Conservation (phyloP, 495 filamentous ascomycete genomes). For the Xylaria longipes region DNA sequence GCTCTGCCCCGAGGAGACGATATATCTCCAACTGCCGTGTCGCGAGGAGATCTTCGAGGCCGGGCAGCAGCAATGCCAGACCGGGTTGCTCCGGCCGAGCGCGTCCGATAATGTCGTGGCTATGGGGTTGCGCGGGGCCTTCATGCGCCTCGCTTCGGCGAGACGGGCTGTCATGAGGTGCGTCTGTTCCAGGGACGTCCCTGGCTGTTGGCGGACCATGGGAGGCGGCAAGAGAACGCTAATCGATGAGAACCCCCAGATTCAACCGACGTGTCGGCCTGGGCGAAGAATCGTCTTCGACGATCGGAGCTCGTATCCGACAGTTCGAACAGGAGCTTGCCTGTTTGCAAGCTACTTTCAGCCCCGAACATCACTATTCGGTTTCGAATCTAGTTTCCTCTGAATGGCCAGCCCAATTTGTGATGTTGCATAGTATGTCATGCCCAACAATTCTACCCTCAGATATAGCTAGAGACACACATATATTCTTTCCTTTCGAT, state of each 20-base stretch:
- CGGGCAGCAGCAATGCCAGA: conserved; percentile 27
- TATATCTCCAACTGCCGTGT: conserved; percentile 39
- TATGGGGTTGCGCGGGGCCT: conserved; percentile 33
- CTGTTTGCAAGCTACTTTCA: conserved; percentile 23
- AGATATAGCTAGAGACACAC: background rate
- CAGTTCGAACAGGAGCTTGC: conserved; percentile 32
- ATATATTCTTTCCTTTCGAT: background rate
- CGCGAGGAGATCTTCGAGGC: conserved; percentile 37
- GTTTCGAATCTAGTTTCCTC: conserved; percentile 26
- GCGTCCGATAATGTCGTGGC: conserved; percentile 8
- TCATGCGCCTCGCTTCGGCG: conserved; percentile 34
- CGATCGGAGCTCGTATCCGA: conserved; percentile 29
- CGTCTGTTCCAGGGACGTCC: background rate
- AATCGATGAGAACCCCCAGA: background rate
- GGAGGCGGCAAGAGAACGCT: background rate
- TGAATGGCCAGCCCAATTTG: conserved; percentile 32
- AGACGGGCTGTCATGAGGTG: conserved; percentile 38
- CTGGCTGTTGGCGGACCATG: too few relatives aligned
- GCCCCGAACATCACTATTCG: conserved; percentile 31
- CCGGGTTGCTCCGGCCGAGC: conserved; percentile 29
- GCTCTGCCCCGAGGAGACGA: conserved; percentile 38
- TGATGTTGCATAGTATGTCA: conserved; percentile 35
- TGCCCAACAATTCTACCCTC: background rate
- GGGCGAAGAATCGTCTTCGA: conserved; percentile 33
- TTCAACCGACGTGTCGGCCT: conserved; percentile 36